These are phyloP conservation scores for Vitis rupestris DNA, from an alignment of 164 flowering plant genomes.

Conservation along the genomic window DNA sequence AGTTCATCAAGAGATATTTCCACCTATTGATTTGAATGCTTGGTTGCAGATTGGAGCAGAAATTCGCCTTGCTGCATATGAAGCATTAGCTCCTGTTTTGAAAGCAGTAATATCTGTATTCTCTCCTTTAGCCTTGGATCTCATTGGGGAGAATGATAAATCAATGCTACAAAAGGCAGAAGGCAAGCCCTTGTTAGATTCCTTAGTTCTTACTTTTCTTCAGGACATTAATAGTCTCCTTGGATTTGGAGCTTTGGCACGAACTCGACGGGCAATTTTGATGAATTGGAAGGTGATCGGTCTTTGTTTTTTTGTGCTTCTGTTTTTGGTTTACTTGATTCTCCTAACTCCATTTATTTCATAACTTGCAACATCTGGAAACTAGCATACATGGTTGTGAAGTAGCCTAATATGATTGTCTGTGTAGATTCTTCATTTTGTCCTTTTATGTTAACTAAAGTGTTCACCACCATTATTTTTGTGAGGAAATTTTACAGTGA, in stretches of 20 bases:
- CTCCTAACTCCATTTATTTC: neutral
- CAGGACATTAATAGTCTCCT: slow-evolving; percentile 62
- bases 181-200: slow-evolving; percentile 43
- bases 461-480: neutral
- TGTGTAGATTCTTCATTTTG: too few species aligned
- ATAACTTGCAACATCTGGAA: too few species aligned
- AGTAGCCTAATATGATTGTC: too few species aligned
- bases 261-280: slow-evolving; percentile 73
- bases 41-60: slow-evolving; percentile 66
- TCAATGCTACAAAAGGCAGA: slow-evolving; percentile 20
- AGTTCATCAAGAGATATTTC: neutral
- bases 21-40: slow-evolving; percentile 11
- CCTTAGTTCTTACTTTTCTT: slow-evolving; percentile 51
- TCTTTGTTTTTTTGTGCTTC: neutral
- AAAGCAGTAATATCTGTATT: slow-evolving; percentile 40
- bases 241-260: slow-evolving; percentile 48
- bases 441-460: too few species aligned
- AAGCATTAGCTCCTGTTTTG: slow-evolving; percentile 64
- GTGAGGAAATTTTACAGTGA: neutral
- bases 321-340: neutral
- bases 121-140: slow-evolving; percentile 36
- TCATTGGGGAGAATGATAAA: slow-evolving; percentile 23
- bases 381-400: too few species aligned
- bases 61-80: slow-evolving; percentile 72
- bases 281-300: slow-evolving; percentile 77